Conservation (phyloP, 1,284 basidiomycete genomes). For the Puccinia brachypodii region DNA sequence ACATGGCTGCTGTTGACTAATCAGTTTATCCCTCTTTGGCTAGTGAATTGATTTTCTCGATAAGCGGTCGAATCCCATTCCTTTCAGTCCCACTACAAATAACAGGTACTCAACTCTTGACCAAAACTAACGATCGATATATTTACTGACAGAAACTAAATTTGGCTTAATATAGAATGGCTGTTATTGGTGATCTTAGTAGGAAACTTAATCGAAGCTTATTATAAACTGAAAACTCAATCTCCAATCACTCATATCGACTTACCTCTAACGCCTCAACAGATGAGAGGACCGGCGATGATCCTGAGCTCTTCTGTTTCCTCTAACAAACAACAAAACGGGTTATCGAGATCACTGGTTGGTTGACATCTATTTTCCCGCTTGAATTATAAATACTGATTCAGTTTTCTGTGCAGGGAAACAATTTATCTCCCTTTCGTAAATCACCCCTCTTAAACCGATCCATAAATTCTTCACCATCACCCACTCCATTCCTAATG, state of each 20-base stretch:
- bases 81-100: background rate
- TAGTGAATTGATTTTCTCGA: background rate
- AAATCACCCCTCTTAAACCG: too few species aligned
- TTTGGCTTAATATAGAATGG: conserved; percentile 2
- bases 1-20: background rate
- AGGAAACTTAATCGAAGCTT: conserved; percentile 3
- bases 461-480: too few species aligned
- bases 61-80: background rate
- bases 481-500: too few species aligned
- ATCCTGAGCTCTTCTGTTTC: too few species aligned
- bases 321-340: too few species aligned
- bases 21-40: background rate
- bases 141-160: background rate
- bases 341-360: too few species aligned
- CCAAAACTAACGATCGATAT: background rate
- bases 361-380: too few species aligned
- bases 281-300: background rate
- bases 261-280: conserved; percentile 38
- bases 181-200: background rate
- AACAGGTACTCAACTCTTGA: background rate
- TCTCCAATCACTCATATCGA: conserved; percentile 30
- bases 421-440: too few species aligned
- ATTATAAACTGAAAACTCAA: conserved; percentile 23
- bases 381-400: too few species aligned
- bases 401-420: too few species aligned